A percentile compares a stretch with the other conserved stretches of the same genome.
These are phyloP conservation scores for Tephrocybe rancida DNA, from an alignment of 768 basidiomycete species.

Conservation along the genomic window DNA sequence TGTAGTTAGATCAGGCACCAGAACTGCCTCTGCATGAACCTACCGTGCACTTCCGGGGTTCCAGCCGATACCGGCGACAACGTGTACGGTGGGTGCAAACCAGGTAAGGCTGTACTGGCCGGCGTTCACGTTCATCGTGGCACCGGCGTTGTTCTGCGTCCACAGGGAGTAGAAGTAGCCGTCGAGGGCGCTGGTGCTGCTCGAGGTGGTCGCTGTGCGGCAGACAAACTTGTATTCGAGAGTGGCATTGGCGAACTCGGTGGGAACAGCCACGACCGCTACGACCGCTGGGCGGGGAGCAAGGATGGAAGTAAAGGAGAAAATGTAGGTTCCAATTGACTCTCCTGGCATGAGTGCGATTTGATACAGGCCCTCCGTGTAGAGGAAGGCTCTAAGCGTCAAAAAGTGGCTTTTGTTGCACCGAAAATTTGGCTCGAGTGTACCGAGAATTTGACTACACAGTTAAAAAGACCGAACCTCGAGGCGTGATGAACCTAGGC, in stretches of 20 bases:
- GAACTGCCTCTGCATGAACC: not conserved
- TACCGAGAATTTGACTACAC: no score
- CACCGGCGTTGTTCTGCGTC: slow-evolving; percentile 30
- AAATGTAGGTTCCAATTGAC: slow-evolving; percentile 10
- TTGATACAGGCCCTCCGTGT: no score
- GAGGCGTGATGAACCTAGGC: no score
- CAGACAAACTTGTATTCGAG: slow-evolving; percentile 20
- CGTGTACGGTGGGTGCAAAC: slow-evolving; percentile 31
- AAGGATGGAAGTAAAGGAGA: slow-evolving; percentile 9
- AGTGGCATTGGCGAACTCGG: slow-evolving; percentile 5
- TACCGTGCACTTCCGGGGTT: no score
- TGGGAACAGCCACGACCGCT: slow-evolving; percentile 15
- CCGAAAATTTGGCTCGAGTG: no score
- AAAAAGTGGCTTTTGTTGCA: no score
- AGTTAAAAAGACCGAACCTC: no score
- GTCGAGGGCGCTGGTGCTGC: slow-evolving; percentile 28
- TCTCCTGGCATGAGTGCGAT: no score
- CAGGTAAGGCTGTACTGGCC: slow-evolving; percentile 34
- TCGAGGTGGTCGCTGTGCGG: slow-evolving; percentile 19
- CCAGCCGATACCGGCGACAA: slow-evolving; percentile 40
- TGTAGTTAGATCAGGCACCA: no score
- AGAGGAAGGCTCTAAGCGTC: no score
- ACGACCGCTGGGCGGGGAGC: slow-evolving; percentile 16
- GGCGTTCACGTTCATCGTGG: slow-evolving; percentile 33
- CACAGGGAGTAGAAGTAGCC: slow-evolving; percentile 42